Percentiles rank a stretch among this genome's conserved stretches.
Evolutionary conservation across 2,329 filamentous ascomycete genomes (phyloP).

Genomic region (Neoscytalidium dimidiatum): DNA sequence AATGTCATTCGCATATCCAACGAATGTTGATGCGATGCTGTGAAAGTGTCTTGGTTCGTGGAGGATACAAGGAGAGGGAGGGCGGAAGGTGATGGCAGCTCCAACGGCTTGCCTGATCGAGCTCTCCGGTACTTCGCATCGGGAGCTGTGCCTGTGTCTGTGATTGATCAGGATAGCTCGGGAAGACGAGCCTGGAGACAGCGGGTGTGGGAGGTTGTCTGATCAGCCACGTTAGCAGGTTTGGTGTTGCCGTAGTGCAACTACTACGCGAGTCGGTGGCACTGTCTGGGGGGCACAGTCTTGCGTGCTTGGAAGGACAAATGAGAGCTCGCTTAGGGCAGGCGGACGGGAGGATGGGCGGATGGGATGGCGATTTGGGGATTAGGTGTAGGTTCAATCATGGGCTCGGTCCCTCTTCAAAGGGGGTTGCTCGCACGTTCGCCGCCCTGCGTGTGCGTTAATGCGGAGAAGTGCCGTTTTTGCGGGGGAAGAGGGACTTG

Average conservation of each 20-base stretch:
- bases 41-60: not conserved
- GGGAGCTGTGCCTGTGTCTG: not conserved
- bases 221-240: constrained; percentile 10
- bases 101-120: not conserved
- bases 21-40: not conserved
- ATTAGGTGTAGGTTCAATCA: not conserved
- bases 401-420: not conserved
- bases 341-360: not conserved
- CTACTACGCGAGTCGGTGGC: not conserved
- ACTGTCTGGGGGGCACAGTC: not conserved
- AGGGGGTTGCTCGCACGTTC: not conserved
- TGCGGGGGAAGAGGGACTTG: constrained; percentile 1
- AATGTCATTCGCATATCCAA: too few relatives aligned
- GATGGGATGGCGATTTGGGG: not conserved
- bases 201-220: too few relatives aligned
- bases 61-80: not conserved
- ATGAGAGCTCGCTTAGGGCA: not conserved
- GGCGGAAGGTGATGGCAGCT: not conserved
- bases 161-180: too few relatives aligned
- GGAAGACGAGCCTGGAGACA: too few relatives aligned
- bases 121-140: constrained; percentile 6
- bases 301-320: not conserved
- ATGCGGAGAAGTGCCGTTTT: constrained; percentile 10
- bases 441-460: not conserved
- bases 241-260: not conserved